These are phyloP conservation scores for Hanseniaspora valbyensis DNA, from an alignment of 805 yeast species.

Conservation along the genomic window DNA sequence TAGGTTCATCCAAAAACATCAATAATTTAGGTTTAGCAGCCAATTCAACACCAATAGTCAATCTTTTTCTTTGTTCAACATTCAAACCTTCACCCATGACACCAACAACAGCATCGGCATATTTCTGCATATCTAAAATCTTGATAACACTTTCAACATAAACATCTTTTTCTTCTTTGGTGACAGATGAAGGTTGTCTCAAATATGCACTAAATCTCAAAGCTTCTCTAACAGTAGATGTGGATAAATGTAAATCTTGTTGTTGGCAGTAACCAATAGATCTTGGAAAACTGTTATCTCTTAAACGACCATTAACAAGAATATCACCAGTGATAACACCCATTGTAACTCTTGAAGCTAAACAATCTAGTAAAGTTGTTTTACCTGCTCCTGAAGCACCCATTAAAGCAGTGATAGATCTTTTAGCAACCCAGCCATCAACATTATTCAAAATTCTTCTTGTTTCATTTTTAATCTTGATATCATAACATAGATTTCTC, in stretches of 20 bases:
- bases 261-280: conserved; percentile 67
- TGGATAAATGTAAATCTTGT: conserved; percentile 57
- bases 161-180: conserved; percentile 45
- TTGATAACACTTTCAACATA: conserved; percentile 58
- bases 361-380: conserved; percentile 59
- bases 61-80: conserved; percentile 51
- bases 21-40: conserved; percentile 54
- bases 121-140: conserved; percentile 50
- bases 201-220: conserved; percentile 53
- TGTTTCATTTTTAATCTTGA: conserved; percentile 48
- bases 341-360: conserved; percentile 57
- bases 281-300: conserved; percentile 50
- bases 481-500: conserved; percentile 63
- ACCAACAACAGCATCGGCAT: conserved; percentile 66
- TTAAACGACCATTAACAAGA: conserved; percentile 51
- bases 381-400: conserved; percentile 78
- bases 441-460: conserved; percentile 53
- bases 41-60: conserved; percentile 56
- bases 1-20: conserved; percentile 56
- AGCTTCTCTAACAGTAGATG: conserved; percentile 65
- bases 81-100: conserved; percentile 60
- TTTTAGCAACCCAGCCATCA: conserved; percentile 78
- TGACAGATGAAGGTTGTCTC: conserved; percentile 48
- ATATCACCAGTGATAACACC: conserved; percentile 63
- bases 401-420: conserved; percentile 68